A percentile compares a stretch with the other conserved stretches of the same genome.
phyloP scores from a whole-genome alignment of 192 early-diverging fungal species.

The Coemansia sp. region DNA sequence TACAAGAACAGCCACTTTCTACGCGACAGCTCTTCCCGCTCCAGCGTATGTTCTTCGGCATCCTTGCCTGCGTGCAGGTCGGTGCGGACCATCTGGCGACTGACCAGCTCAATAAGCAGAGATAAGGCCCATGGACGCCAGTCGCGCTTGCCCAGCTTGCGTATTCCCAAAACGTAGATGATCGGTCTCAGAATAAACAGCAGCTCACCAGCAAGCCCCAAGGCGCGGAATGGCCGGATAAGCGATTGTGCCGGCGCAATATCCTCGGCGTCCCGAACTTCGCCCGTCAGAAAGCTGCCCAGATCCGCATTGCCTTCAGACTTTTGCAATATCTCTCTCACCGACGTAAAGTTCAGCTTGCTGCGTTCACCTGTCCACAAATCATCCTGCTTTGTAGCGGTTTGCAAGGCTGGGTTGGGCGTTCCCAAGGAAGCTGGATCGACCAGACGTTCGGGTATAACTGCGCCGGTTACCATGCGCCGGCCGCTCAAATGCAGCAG shows the following conservation, averaged over 20 bases:
- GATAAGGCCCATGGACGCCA: constrained; percentile 88
- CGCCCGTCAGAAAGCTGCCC: constrained; percentile 21
- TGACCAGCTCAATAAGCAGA: constrained; percentile 65
- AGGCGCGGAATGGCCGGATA: constrained; percentile 55
- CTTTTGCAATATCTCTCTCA: constrained; percentile 39
- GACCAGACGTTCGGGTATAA: constrained; percentile 46
- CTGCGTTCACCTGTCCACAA: constrained; percentile 58
- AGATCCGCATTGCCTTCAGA: constrained; percentile 36
- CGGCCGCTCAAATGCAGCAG: constrained; percentile 36
- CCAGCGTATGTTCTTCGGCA: constrained; percentile 58
- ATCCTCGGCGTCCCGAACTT: constrained; percentile 57
- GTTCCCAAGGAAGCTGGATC: constrained; percentile 45
- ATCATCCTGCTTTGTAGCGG: neutral
- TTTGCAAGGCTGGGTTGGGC: neutral
- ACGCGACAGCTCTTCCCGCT: constrained; percentile 74
- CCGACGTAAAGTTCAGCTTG: constrained; percentile 47
- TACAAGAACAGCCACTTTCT: constrained; percentile 72
- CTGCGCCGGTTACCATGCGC: constrained; percentile 41
- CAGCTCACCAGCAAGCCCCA: constrained; percentile 67
- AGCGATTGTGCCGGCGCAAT: constrained; percentile 68
- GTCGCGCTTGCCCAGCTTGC: constrained; percentile 66
- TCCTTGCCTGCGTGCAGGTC: constrained; percentile 21
- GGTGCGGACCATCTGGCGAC: constrained; percentile 48
- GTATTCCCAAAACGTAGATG: constrained; percentile 77
- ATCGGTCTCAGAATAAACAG: constrained; percentile 83